Evolutionary conservation across 2,329 filamentous ascomycete genomes (phyloP).

Genomic region (Colletotrichum sublineola): DNA sequence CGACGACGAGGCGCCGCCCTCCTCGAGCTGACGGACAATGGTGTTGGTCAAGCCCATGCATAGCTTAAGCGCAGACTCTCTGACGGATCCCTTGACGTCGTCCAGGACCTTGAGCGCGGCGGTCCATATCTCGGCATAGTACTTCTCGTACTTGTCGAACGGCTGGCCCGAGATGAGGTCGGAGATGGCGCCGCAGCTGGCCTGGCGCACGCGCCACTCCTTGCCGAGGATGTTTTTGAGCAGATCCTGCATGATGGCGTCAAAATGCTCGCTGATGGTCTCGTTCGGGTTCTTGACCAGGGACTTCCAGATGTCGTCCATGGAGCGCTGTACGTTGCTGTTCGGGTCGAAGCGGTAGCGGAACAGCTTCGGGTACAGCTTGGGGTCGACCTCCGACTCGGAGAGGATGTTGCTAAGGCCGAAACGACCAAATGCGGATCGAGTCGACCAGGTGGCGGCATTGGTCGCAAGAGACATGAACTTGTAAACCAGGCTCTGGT

Average conservation of each 20-base stretch:
- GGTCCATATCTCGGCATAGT: conserved; percentile 87
- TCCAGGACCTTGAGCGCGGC: conserved; percentile 92
- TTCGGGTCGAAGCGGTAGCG: conserved; percentile 97
- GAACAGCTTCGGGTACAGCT: conserved; percentile 94
- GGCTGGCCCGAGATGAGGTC: conserved; percentile 88
- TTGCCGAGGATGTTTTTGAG: conserved; percentile 87
- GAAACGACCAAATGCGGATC: conserved; percentile 94
- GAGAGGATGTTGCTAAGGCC: conserved; percentile 93
- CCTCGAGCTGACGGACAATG: conserved; percentile 86
- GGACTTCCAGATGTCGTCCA: conserved; percentile 98
- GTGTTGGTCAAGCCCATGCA: conserved; percentile 88
- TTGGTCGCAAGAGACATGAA: conserved; percentile 98
- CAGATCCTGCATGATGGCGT: conserved; percentile 89
- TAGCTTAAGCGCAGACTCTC: conserved; percentile 82
- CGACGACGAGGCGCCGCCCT: conserved; percentile 77
- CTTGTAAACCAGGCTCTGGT: conserved; percentile 95
- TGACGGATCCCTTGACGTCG: conserved; percentile 93
- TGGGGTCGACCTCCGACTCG: conserved; percentile 88
- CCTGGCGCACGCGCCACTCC: conserved; percentile 94
- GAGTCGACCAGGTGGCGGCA: conserved; percentile 96
- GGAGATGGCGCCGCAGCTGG: conserved; percentile 89
- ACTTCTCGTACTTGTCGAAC: conserved; percentile 82
- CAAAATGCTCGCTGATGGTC: conserved; percentile 85
- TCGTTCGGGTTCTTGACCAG: conserved; percentile 89
- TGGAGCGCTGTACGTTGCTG: conserved; percentile 89